Percentiles rank a stretch among this genome's conserved stretches.
Conservation (phyloP, 148 eudicot species). For the Amaranthus hypochondriacus region DNA sequence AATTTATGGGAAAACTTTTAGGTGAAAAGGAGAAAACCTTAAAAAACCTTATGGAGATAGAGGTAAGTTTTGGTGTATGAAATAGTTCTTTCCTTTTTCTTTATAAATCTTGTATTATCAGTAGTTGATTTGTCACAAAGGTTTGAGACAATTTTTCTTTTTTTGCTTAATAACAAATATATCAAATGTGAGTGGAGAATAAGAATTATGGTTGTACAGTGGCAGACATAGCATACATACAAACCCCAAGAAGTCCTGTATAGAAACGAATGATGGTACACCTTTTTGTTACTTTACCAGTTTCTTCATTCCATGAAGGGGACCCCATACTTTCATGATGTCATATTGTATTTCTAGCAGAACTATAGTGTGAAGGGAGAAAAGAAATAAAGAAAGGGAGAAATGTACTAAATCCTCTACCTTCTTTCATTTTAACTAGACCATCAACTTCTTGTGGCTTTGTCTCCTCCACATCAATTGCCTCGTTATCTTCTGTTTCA, state of each 20-base stretch:
- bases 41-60: no score
- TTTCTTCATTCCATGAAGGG: no score
- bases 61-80: no score
- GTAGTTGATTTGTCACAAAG: no score
- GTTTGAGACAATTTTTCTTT: not conserved
- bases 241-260: not conserved
- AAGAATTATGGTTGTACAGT: not conserved
- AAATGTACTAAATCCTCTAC: constrained; percentile 21
- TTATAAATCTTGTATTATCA: not conserved
- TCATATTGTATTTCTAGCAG: no score
- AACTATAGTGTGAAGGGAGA: not conserved
- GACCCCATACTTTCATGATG: no score
- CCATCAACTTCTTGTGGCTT: constrained; percentile 31
- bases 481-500: constrained; percentile 45
- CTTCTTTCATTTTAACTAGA: constrained; percentile 42
- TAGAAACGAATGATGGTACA: not conserved
- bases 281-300: not conserved
- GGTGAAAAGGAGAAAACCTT: no score
- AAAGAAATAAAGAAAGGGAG: not conserved
- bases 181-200: not conserved
- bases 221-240: not conserved
- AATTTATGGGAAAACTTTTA: no score
- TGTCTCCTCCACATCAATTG: constrained; percentile 31
- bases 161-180: no score
- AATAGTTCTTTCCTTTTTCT: no score